Evolutionary conservation across 2,329 filamentous ascomycete genomes (phyloP).

Genomic region (Penicillium sp.): DNA sequence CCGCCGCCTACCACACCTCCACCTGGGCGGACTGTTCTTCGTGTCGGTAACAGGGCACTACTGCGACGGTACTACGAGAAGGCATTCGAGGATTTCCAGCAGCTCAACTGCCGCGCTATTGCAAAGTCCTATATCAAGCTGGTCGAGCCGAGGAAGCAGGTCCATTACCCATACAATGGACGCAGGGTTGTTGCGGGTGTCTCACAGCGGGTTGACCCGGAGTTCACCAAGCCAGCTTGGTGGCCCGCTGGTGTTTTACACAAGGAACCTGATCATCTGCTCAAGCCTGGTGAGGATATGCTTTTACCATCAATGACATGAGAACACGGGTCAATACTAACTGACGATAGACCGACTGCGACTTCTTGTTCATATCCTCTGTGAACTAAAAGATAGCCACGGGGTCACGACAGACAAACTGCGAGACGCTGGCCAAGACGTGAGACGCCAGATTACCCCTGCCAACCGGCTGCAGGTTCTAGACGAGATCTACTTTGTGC

Average conservation of each 20-base stretch:
- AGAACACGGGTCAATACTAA: not conserved
- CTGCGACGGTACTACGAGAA: slow-evolving; percentile 40
- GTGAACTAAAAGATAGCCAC: slow-evolving; percentile 34
- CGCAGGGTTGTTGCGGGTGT: slow-evolving; percentile 31
- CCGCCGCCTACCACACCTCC: slow-evolving; percentile 18
- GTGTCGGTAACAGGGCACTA: slow-evolving; percentile 28
- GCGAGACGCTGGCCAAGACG: slow-evolving; percentile 34
- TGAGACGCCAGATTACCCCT: slow-evolving; percentile 33
- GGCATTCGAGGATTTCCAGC: slow-evolving; percentile 45
- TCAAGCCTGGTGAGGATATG: slow-evolving; percentile 28
- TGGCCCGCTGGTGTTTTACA: slow-evolving; percentile 35
- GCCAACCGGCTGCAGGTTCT: slow-evolving; percentile 30
- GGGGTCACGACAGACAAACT: slow-evolving; percentile 34
- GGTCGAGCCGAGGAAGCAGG: slow-evolving; percentile 49
- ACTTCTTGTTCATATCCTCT: slow-evolving; percentile 36
- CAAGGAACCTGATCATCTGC: slow-evolving; percentile 35
- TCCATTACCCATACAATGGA: slow-evolving; percentile 49
- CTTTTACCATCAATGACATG: not conserved
- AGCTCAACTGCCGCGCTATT: slow-evolving; percentile 46
- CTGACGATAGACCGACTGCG: slow-evolving; percentile 25
- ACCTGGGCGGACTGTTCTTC: slow-evolving; percentile 26
- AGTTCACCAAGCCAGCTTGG: slow-evolving; percentile 36
- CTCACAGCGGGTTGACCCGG: slow-evolving; percentile 33
- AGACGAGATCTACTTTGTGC: slow-evolving; percentile 37
- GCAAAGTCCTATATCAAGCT: slow-evolving; percentile 48